Conservation (phyloP, 2,329 filamentous ascomycete genomes). For the Venturia effusa region DNA sequence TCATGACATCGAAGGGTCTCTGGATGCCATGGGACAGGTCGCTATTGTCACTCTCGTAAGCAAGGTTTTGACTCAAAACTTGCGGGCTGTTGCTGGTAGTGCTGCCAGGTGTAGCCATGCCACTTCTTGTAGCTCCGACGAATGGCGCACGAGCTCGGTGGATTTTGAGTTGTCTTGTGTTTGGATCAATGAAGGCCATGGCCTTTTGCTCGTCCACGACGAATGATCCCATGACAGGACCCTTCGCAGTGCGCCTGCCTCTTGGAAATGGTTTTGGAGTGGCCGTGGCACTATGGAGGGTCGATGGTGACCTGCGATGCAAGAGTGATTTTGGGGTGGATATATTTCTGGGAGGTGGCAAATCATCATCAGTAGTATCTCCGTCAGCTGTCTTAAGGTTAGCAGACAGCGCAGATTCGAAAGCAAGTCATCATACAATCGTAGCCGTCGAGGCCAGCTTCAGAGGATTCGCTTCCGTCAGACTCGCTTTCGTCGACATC, state of each 20-base stretch:
- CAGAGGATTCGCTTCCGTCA: conserved; percentile 34
- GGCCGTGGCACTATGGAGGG: conserved; percentile 24
- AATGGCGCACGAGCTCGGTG: conserved; percentile 10
- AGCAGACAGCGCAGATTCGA: conserved; percentile 26
- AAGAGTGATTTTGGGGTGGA: conserved; percentile 39
- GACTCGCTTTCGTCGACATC: conserved; percentile 18
- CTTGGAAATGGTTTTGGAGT: conserved; percentile 28
- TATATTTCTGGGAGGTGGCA: conserved; percentile 36
- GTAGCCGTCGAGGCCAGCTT: conserved; percentile 42
- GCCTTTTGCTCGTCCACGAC: conserved; percentile 21
- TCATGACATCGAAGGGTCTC: conserved; percentile 57
- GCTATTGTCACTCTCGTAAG: conserved; percentile 25
- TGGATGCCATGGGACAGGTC: conserved; percentile 25
- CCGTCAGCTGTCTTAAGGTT: conserved; percentile 45
- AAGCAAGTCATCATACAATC: conserved; percentile 39
- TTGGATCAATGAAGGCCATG: conserved; percentile 22
- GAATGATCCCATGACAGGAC: conserved; percentile 24
- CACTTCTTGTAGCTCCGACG: neutral
- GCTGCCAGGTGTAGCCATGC: conserved; percentile 15
- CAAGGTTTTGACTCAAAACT: conserved; percentile 24
- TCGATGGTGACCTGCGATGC: conserved; percentile 37
- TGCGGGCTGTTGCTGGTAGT: conserved; percentile 30
- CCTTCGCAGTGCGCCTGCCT: conserved; percentile 14
- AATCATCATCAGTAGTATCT: conserved; percentile 50
- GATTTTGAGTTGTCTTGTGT: conserved; percentile 20